Evolutionary conservation across 2,329 filamentous ascomycete species (phyloP).

Genomic region (Fusarium hainanense): DNA sequence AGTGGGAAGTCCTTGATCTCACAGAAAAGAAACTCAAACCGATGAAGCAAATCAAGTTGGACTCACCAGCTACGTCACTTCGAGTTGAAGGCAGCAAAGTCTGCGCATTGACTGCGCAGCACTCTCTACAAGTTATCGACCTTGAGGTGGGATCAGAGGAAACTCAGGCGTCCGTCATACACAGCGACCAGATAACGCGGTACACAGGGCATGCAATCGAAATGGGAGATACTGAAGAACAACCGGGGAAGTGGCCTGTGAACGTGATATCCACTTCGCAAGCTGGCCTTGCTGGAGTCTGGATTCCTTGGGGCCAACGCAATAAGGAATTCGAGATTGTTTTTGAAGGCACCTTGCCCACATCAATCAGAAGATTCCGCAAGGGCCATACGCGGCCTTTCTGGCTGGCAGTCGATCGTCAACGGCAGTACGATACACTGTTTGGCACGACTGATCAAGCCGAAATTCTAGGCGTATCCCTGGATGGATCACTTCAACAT

Average conservation of each 20-base stretch:
- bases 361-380: conserved; percentile 67
- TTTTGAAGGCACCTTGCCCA: conserved; percentile 67
- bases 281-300: conserved; percentile 61
- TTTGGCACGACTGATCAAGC: conserved; percentile 57
- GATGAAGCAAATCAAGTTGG: conserved; percentile 60
- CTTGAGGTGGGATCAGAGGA: conserved; percentile 53
- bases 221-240: conserved; percentile 51
- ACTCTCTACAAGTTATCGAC: conserved; percentile 68
- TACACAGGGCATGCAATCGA: conserved; percentile 60
- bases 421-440: conserved; percentile 56
- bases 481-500: conserved; percentile 76
- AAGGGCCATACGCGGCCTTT: conserved; percentile 63
- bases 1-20: conserved; percentile 66
- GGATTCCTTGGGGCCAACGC: conserved; percentile 58
- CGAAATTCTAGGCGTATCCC: conserved; percentile 71
- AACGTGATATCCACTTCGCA: conserved; percentile 61
- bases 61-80: conserved; percentile 64
- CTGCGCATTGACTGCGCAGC: conserved; percentile 62
- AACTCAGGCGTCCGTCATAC: conserved; percentile 54
- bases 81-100: conserved; percentile 60
- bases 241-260: conserved; percentile 52
- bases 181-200: conserved; percentile 60
- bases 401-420: conserved; percentile 56
- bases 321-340: conserved; percentile 58
- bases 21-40: conserved; percentile 62